Base-by-base conservation (phyloP, 2,329 filamentous ascomycete genomes). In the Ascochyta koolunga region DNA sequence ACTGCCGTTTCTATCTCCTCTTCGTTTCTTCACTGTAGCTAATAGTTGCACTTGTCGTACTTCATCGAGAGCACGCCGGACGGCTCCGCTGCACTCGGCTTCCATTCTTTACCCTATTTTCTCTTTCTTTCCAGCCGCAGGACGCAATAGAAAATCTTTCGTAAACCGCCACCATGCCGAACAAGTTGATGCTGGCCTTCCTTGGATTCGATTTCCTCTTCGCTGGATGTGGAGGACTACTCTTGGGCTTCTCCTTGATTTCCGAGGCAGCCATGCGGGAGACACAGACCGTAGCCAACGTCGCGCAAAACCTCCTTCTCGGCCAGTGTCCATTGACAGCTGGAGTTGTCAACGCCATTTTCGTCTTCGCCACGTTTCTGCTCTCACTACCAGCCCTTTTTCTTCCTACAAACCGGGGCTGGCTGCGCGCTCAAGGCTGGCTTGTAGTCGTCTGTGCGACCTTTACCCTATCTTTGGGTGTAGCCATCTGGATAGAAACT, bases 361-460 rank as follows among this genome's bases (percentile, higher is more conserved):
- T 93, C 67, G 83, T 92, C 70, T 86, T 93, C 73, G 68, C 85
- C 64, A 86, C 87, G 21, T 91, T 91, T 74, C 66, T 87, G 50
- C 71, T 87, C 56, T 89, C 88, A 6, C 76, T 95, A 15, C 89
- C 89, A 3, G 89, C 85, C n/a, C 78, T 93, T 50, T 80, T 88
- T 58, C 84, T 89, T 54, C 84, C 86, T 5, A 84, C 81, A 43
- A 83, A 82, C 44, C 83, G 89, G 59, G 80, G 82, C 59, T 90
- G 87, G 85, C 81, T 93, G 65, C 90, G 91, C 73, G 58, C 87
- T 15, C 85, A 87, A 52, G 86, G 84, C 42, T 89, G 85, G 76
- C 77, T 92, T 6, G 69, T 91, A 54, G 81, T 77, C 38, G 79
- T 92, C 29, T 91, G 89, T 77, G 78, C 82, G 60, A 83, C 86